A percentile compares a stretch with the other conserved stretches of the same genome.
Conservation (phyloP, 1,284 basidiomycete genomes). For the Pterula multifida region DNA sequence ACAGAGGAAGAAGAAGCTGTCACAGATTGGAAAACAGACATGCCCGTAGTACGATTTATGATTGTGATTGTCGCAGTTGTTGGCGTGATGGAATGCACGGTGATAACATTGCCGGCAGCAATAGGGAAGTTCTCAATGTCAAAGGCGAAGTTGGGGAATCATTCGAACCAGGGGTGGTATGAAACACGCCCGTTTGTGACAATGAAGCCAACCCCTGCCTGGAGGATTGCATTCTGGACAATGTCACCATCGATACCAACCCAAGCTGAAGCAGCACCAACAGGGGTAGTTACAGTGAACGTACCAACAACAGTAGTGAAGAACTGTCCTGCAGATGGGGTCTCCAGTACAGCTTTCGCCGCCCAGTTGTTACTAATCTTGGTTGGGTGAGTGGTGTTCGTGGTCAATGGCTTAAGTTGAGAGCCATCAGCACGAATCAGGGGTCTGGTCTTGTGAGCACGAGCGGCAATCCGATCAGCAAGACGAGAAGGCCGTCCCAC, state of each 20-base stretch:
- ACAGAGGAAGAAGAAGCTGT: slow-evolving; percentile 10
- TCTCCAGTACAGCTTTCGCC: not conserved
- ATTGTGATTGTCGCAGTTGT: not conserved
- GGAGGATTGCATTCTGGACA: slow-evolving; percentile 15
- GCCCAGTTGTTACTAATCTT: not conserved
- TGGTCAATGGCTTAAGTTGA: not conserved
- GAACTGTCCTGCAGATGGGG: not conserved
- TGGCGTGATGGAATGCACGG: slow-evolving; percentile 13
- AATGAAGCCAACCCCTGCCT: slow-evolving; percentile 14
- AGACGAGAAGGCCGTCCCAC: not conserved
- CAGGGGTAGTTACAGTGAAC: slow-evolving; percentile 15
- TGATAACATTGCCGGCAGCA: slow-evolving; percentile 16
- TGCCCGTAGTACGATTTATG: slow-evolving; percentile 13
- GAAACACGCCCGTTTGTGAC: not conserved
- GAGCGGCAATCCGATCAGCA: not conserved
- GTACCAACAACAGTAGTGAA: slow-evolving; percentile 19
- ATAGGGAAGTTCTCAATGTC: slow-evolving; percentile 17
- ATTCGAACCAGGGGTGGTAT: slow-evolving; percentile 17
- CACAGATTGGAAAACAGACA: slow-evolving; percentile 16
- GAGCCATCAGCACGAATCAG: not conserved
- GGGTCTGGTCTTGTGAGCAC: not conserved
- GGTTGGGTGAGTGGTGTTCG: not conserved
- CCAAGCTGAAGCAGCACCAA: slow-evolving; percentile 18
- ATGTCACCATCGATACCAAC: slow-evolving; percentile 18
- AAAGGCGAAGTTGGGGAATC: slow-evolving; percentile 19